Conservation (phyloP, 129 eudicot species). For the Flaveria linearis region DNA sequence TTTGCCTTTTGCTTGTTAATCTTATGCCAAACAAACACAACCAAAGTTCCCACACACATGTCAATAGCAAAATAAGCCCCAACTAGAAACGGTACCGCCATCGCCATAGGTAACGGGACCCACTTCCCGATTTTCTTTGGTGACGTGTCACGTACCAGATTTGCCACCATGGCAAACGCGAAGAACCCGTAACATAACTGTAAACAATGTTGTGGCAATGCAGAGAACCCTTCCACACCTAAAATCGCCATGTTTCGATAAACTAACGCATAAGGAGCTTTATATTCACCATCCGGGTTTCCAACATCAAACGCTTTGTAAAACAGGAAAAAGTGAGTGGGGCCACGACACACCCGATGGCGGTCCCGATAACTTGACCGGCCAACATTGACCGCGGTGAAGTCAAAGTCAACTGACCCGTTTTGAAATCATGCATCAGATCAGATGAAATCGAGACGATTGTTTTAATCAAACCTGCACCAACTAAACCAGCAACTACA, state of each 20-base stretch:
- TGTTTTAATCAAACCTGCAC: slow-evolving; percentile 79
- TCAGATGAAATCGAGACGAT: slow-evolving; percentile 78
- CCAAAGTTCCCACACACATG: slow-evolving; percentile 81
- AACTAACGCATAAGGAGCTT: slow-evolving; percentile 85
- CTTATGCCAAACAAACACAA: slow-evolving; percentile 73
- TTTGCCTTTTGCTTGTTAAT: slow-evolving; percentile 54
- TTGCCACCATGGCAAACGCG: slow-evolving; percentile 62
- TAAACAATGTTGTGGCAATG: slow-evolving; percentile 81
- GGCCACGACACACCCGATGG: slow-evolving; percentile 84
- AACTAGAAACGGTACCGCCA: slow-evolving; percentile 94
- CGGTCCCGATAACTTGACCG: slow-evolving; percentile 86
- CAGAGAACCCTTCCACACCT: slow-evolving; percentile 85
- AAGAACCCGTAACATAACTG: slow-evolving; percentile 85
- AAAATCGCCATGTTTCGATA: slow-evolving; percentile 94
- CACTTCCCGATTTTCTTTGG: slow-evolving; percentile 46
- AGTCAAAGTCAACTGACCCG: slow-evolving; percentile 82
- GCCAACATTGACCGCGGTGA: slow-evolving; percentile 83
- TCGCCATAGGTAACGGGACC: slow-evolving; percentile 95
- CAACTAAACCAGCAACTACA: slow-evolving; percentile 81
- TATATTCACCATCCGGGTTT: slow-evolving; percentile 68
- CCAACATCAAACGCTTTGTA: slow-evolving; percentile 82
- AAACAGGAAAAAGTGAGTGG: slow-evolving; percentile 82
- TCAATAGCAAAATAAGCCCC: slow-evolving; percentile 91
- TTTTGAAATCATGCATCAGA: slow-evolving; percentile 89
- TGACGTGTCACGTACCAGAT: slow-evolving; percentile 55